These are phyloP conservation scores for Helianthus tuberosus DNA, from an alignment of 129 eudicot genomes.

Conservation along the genomic window DNA sequence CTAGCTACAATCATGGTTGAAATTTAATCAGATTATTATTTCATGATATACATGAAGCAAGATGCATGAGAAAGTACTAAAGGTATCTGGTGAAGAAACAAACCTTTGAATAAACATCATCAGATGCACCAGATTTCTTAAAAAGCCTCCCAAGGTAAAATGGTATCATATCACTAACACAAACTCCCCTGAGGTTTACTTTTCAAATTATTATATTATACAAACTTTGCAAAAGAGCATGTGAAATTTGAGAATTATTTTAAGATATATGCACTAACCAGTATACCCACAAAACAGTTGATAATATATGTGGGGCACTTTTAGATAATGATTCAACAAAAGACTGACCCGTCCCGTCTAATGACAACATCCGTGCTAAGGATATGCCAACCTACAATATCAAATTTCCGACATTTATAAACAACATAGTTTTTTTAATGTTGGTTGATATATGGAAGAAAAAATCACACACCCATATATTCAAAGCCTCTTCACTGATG, in stretches of 20 bases:
- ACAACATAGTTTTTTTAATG: neutral
- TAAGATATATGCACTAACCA: constrained; percentile 57
- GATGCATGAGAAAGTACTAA: constrained; percentile 16
- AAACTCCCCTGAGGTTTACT: constrained; percentile 75
- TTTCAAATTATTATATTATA: constrained; percentile 8
- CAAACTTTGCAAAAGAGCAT: constrained; percentile 21
- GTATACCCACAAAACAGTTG: constrained; percentile 93
- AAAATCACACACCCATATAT: constrained; percentile 85
- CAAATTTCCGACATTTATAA: neutral
- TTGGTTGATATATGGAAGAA: neutral
- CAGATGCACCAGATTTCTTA: constrained; percentile 77
- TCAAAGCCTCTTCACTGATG: constrained; percentile 97
- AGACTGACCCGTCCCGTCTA: constrained; percentile 91
- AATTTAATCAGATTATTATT: constrained; percentile 9
- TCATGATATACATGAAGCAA: constrained; percentile 17
- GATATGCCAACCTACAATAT: constrained; percentile 80
- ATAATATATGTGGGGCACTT: constrained; percentile 73
- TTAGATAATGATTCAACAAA: constrained; percentile 72
- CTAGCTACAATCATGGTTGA: constrained; percentile 55
- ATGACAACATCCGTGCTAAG: constrained; percentile 59
- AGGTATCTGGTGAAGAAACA: constrained; percentile 36
- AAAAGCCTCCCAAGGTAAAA: constrained; percentile 88
- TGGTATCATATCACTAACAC: constrained; percentile 92
- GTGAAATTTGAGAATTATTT: neutral
- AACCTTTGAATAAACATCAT: constrained; percentile 86